A percentile compares a stretch with the other conserved stretches of the same genome.
Conservation (phyloP, 305 asterid species). For the Euphrasia arctica region DNA sequence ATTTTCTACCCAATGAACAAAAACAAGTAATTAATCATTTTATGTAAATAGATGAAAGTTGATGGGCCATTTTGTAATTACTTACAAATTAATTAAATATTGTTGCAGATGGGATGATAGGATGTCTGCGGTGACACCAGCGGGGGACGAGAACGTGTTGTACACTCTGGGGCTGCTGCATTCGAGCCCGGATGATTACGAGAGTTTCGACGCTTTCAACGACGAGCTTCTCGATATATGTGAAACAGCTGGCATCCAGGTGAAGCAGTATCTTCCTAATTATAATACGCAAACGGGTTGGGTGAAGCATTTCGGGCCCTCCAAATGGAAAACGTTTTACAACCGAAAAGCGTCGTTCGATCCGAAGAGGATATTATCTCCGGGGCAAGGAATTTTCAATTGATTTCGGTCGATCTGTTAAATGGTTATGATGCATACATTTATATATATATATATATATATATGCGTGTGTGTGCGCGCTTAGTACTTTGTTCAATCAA, state of each 20-base stretch:
- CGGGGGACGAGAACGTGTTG: slow-evolving; percentile 44
- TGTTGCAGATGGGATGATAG: slow-evolving; percentile 61
- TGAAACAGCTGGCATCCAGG: slow-evolving; percentile 36
- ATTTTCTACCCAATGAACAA: slow-evolving; percentile 57
- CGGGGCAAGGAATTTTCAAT: slow-evolving; percentile 67
- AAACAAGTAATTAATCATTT: slow-evolving; percentile 35
- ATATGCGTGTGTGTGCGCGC: no score
- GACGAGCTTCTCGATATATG: slow-evolving; percentile 47
- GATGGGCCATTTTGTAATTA: background rate
- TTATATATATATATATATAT: no score
- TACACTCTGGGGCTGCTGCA: slow-evolving; percentile 50
- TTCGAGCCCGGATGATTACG: slow-evolving; percentile 29
- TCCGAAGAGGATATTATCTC: slow-evolving; percentile 56
- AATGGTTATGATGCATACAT: no score
- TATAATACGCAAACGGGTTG: slow-evolving; percentile 49
- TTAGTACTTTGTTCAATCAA: no score
- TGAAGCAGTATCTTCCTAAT: slow-evolving; percentile 74
- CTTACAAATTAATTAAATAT: background rate
- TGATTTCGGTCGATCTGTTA: background rate
- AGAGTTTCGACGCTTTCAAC: slow-evolving; percentile 38
- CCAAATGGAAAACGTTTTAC: slow-evolving; percentile 49
- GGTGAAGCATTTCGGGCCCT: slow-evolving; percentile 55
- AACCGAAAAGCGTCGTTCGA: slow-evolving; percentile 55
- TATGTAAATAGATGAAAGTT: background rate
- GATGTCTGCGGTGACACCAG: slow-evolving; percentile 54